phyloP scores from a whole-genome alignment of 2,329 filamentous ascomycete species.

The Metarhizium brunneum region DNA sequence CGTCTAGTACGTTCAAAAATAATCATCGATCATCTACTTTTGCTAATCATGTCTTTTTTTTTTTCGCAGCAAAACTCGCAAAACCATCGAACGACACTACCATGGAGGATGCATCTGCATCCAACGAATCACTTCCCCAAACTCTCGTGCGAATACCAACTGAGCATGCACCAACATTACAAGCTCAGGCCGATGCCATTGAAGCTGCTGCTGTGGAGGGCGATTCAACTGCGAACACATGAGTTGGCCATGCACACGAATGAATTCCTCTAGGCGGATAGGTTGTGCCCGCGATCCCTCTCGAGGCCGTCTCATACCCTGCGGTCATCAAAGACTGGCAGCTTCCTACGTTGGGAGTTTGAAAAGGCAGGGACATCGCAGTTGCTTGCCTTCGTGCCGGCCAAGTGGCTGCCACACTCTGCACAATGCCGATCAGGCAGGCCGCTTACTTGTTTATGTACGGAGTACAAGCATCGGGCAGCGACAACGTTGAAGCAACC shows the following conservation, averaged over 20 bases:
- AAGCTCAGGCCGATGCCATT: constrained; percentile 48
- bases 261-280: background rate
- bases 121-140: constrained; percentile 56
- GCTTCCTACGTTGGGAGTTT: background rate
- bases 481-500: background rate
- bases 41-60: background rate
- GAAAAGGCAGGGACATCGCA: background rate
- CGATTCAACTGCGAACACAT: constrained; percentile 9
- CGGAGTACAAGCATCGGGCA: background rate
- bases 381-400: background rate
- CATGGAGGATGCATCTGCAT: constrained; percentile 21
- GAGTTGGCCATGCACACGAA: background rate
- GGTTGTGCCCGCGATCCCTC: too few species aligned
- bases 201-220: constrained; percentile 34
- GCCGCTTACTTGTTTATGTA: too few species aligned
- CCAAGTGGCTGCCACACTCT: background rate
- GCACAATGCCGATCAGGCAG: background rate
- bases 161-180: constrained; percentile 59
- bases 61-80: constrained; percentile 56
- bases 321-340: background rate
- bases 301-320: background rate
- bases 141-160: constrained; percentile 80
- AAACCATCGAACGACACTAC: constrained; percentile 39
- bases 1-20: constrained; percentile 51
- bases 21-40: constrained; percentile 7